These are phyloP conservation scores for Alternaria burnsii DNA, from an alignment of 2,329 filamentous ascomycete genomes.

Conservation along the genomic window DNA sequence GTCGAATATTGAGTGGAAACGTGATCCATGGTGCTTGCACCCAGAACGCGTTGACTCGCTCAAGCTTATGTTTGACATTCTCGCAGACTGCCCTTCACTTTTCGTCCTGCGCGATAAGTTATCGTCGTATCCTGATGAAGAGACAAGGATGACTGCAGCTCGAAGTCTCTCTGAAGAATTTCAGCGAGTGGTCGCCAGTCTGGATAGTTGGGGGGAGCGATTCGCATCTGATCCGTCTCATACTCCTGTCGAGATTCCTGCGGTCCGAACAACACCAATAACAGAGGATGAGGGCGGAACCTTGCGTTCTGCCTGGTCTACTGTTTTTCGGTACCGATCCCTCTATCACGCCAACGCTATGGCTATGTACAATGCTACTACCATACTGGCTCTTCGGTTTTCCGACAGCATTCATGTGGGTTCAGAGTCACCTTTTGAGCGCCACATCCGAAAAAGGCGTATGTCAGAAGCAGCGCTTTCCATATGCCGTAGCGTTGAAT, in stretches of 20 bases:
- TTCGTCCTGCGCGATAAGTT: slow-evolving; percentile 2
- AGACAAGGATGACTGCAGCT: neutral
- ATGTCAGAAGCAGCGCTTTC: neutral
- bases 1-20: neutral
- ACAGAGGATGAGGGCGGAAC: neutral
- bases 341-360: slow-evolving; percentile 2
- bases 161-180: neutral
- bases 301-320: slow-evolving; percentile 1
- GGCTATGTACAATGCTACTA: slow-evolving; percentile 1
- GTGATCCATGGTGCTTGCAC: slow-evolving; percentile 1
- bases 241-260: neutral
- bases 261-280: neutral
- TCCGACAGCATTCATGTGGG: neutral
- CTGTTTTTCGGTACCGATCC: neutral
- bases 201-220: neutral
- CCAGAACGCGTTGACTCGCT: slow-evolving; percentile 1
- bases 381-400: slow-evolving; percentile 1
- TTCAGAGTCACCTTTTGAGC: neutral
- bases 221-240: slow-evolving; percentile 1
- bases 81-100: slow-evolving; percentile 3
- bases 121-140: neutral
- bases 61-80: slow-evolving; percentile 8
- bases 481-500: slow-evolving; percentile 8
- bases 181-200: neutral
- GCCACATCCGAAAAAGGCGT: neutral